A percentile compares a stretch with the other conserved stretches of the same genome.
Conservation (phyloP, 1,284 basidiomycete species). For the Cystobasidiaceae sp. region DNA sequence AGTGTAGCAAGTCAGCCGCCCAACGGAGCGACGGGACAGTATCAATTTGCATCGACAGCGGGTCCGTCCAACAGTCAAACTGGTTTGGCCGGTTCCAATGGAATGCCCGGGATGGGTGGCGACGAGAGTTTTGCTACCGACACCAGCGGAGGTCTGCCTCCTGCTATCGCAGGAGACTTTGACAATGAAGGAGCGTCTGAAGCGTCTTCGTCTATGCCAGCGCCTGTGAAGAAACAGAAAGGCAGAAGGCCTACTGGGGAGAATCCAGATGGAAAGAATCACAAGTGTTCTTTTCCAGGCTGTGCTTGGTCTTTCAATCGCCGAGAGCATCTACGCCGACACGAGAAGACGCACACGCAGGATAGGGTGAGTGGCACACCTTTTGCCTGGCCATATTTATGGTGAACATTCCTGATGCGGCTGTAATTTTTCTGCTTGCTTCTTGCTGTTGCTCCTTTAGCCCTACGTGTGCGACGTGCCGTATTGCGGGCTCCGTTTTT, state of each 20-base stretch:
- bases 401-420: too few relatives aligned
- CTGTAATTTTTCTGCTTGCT: too few relatives aligned
- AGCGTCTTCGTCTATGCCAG: background rate
- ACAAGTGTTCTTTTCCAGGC: conserved; percentile 12
- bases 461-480: conserved; percentile 28
- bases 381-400: too few relatives aligned
- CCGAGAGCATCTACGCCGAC: conserved; percentile 25
- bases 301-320: conserved; percentile 27
- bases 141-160: too few relatives aligned
- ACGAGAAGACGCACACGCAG: conserved; percentile 31
- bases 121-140: background rate
- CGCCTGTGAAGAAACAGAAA: conserved; percentile 26
- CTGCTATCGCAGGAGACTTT: too few relatives aligned
- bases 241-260: conserved; percentile 14
- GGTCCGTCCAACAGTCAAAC: too few relatives aligned
- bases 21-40: too few relatives aligned
- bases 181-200: background rate
- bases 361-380: conserved; percentile 2
- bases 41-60: too few relatives aligned
- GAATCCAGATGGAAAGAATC: conserved; percentile 16
- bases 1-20: too few relatives aligned
- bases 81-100: too few relatives aligned
- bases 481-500: conserved; percentile 20
- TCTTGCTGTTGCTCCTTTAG: too few relatives aligned
- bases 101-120: too few relatives aligned